Percentiles rank a stretch among this genome's conserved stretches.
Evolutionary conservation across 2,329 filamentous ascomycete species (phyloP).

Genomic region (Cordyceps javanica): DNA sequence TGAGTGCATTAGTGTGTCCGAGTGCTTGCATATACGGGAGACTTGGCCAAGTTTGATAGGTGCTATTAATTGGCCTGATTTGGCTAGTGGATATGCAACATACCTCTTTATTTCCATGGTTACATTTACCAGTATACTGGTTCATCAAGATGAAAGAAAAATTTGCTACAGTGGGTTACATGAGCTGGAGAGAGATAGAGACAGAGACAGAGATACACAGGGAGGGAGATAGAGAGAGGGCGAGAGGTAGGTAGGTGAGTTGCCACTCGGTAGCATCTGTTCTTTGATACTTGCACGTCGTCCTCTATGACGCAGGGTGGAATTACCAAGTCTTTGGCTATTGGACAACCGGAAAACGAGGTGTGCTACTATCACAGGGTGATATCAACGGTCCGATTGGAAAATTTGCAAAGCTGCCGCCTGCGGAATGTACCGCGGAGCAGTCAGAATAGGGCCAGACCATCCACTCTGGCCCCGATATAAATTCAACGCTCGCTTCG

Average conservation of each 20-base stretch:
- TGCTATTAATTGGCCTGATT: neutral
- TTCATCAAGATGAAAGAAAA: neutral
- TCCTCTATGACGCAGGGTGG: neutral
- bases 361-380: neutral
- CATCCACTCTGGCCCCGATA: neutral
- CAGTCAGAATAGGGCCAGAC: neutral
- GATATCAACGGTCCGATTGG: neutral
- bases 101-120: slow-evolving; percentile 1
- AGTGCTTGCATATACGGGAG: slow-evolving; percentile 1
- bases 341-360: neutral
- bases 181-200: neutral
- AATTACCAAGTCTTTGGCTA: too few relatives aligned
- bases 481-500: neutral
- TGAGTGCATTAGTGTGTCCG: neutral
- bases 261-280: too few relatives aligned
- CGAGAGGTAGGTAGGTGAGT: too few relatives aligned
- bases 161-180: neutral
- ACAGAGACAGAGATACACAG: too few relatives aligned
- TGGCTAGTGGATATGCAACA: neutral
- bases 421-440: too few relatives aligned
- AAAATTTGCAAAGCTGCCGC: neutral
- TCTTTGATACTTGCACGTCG: neutral
- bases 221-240: too few relatives aligned
- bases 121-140: neutral
- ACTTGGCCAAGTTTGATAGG: neutral